A percentile compares a stretch with the other conserved stretches of the same genome.
Conservation (phyloP, 768 basidiomycete genomes). For the Russula dissimulans region DNA sequence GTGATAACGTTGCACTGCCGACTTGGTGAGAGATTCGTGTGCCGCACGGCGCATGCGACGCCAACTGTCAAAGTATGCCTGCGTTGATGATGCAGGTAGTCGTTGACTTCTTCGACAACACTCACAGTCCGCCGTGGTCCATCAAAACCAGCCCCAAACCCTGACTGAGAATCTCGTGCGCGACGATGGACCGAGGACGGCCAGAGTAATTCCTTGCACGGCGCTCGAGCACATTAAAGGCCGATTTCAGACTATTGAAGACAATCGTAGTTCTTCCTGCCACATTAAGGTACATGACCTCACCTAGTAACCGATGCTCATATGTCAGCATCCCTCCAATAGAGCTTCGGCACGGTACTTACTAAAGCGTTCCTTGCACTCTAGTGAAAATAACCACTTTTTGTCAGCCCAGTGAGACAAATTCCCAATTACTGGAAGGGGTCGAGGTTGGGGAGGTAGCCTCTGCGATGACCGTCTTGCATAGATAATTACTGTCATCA, state of each 20-base stretch:
- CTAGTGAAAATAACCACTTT: neutral
- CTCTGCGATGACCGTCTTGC: neutral
- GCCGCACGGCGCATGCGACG: too few relatives aligned
- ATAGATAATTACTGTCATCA: neutral
- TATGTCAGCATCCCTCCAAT: neutral
- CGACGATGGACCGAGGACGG: constrained; percentile 13
- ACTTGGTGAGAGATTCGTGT: constrained; percentile 25
- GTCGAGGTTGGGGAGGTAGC: neutral
- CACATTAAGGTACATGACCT: constrained; percentile 18
- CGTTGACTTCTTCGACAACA: neutral
- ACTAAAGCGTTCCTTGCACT: constrained; percentile 1
- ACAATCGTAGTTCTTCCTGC: neutral
- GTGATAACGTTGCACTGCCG: too few relatives aligned
- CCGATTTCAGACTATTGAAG: constrained; percentile 16
- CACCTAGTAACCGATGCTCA: neutral
- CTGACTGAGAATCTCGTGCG: neutral
- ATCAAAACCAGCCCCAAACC: neutral
- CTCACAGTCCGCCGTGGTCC: neutral
- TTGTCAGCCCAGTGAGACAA: neutral
- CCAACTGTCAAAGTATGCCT: too few relatives aligned
- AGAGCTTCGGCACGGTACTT: neutral
- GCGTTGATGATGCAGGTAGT: too few relatives aligned
- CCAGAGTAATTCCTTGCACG: constrained; percentile 22
- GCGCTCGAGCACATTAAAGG: constrained; percentile 18
- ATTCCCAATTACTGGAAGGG: neutral